phyloP scores from a whole-genome alignment of 768 basidiomycete species.

The Russula lepida region DNA sequence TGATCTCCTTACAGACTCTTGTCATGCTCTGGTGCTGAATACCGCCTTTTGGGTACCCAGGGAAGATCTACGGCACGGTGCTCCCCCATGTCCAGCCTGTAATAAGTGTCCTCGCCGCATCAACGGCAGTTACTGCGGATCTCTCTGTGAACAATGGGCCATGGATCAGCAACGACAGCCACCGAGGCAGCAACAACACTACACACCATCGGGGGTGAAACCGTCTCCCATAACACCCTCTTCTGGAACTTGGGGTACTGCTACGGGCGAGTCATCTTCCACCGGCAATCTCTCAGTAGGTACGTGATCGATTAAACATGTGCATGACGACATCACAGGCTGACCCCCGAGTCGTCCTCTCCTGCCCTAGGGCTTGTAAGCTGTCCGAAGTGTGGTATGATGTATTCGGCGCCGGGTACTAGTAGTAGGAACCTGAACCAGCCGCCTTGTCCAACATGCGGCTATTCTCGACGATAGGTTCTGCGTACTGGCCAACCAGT shows the following conservation, averaged over 20 bases:
- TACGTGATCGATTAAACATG: not conserved
- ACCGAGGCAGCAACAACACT: not conserved
- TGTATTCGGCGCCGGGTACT: not conserved
- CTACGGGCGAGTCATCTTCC: too few species aligned
- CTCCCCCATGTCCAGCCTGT: slow-evolving; percentile 1
- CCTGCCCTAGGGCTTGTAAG: not conserved
- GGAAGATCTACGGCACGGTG: not conserved
- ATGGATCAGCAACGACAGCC: not conserved
- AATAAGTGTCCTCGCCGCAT: not conserved
- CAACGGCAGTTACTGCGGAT: slow-evolving; percentile 3
- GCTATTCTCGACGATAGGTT: not conserved
- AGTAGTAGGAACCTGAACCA: too few species aligned
- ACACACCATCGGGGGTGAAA: not conserved
- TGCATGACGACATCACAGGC: not conserved
- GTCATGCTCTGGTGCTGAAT: not conserved
- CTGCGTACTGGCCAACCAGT: not conserved
- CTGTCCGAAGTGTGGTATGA: not conserved
- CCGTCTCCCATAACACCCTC: not conserved
- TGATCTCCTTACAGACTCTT: not conserved
- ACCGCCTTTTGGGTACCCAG: not conserved
- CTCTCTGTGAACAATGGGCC: not conserved
- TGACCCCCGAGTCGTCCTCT: not conserved
- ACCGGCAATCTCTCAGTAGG: not conserved
- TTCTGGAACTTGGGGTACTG: not conserved
- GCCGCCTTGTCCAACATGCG: not conserved